Evolutionary conservation across 2,329 filamentous ascomycete genomes (phyloP).

Genomic region (Pseudogymnoascus sp.): DNA sequence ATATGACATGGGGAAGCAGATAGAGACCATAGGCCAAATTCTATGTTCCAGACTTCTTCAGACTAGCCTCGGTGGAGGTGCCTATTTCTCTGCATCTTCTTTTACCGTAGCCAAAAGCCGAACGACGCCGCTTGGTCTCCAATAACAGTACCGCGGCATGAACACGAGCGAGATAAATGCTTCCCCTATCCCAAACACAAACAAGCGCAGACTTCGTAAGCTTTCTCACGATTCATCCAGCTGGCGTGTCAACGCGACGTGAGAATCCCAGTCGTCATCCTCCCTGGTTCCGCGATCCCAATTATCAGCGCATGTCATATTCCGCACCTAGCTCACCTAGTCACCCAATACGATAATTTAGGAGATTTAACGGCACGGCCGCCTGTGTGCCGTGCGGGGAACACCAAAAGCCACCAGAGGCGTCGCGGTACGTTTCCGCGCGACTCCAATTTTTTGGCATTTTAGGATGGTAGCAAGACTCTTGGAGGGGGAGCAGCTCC

Average conservation of each 20-base stretch:
- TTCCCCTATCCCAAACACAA: background rate
- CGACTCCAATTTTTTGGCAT: background rate
- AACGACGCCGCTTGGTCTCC: background rate
- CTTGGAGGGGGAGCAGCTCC: background rate
- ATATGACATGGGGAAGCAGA: background rate
- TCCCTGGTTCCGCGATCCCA: background rate
- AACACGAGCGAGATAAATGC: background rate
- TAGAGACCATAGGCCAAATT: background rate
- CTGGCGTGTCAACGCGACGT: background rate
- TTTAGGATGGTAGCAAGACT: background rate
- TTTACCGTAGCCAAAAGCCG: background rate
- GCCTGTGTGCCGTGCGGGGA: background rate
- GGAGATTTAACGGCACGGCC: background rate
- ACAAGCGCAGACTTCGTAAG: background rate
- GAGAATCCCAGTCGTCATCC: too few species aligned
- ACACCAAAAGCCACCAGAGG: background rate
- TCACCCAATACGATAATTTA: background rate
- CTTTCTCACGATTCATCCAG: background rate
- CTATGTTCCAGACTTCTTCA: background rate
- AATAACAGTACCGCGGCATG: background rate
- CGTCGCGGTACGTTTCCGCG: background rate
- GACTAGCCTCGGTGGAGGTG: background rate
- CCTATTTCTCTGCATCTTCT: background rate
- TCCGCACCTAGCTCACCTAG: background rate
- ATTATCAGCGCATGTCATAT: background rate